Base-by-base conservation (phyloP, 768 basidiomycete species). In the Mycena amicta region DNA sequence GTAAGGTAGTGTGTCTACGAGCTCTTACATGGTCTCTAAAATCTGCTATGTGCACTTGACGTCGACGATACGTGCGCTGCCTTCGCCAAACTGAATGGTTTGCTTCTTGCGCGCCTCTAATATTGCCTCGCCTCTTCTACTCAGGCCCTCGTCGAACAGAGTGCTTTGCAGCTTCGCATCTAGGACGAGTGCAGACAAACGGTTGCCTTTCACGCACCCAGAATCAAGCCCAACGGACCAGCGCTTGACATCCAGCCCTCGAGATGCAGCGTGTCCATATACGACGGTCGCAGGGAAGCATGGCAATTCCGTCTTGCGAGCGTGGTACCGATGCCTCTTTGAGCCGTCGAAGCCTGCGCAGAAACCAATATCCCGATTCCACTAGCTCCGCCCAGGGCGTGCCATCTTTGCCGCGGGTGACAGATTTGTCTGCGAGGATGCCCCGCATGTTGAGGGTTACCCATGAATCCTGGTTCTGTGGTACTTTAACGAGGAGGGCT, bases 201-300 rank as follows among this genome's bases (percentile, higher is more conserved):
- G 46, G 37, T 51, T 47, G 41, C 27, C 30, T 56, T n/a, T 50
- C 41, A 93, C 90, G 67, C 94, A 96, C 12, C 92, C 95, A 0
- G 89, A 82, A 70, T 98, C 95, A 30, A 96, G 72, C 1, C 95
- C 95, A 59, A 94, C 75, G 2, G 87, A 84, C 89, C 90, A 96
- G 22, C 89, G 79, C 60, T 89, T 88, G 63, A 93, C 71, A 69
- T 95, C 92, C 13, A 97, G 77, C 13, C 90, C 92, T 26, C 91
- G 79, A 3, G 81, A 76, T 4, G 95, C 94, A 6, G 87, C 81
- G 67, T 97, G 95, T 0, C 93, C 95, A 70, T 96, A 97, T 5
- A 96, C 72, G n/a, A 93, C 86, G 37, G 83, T 90, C 1, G 85
- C 79, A 1, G 92, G 89, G 64, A 83, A 81, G 65, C 92, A 93